These are phyloP conservation scores for Pinus tabuliformis DNA, from an alignment of 75 land plant species.

Conservation along the genomic window DNA sequence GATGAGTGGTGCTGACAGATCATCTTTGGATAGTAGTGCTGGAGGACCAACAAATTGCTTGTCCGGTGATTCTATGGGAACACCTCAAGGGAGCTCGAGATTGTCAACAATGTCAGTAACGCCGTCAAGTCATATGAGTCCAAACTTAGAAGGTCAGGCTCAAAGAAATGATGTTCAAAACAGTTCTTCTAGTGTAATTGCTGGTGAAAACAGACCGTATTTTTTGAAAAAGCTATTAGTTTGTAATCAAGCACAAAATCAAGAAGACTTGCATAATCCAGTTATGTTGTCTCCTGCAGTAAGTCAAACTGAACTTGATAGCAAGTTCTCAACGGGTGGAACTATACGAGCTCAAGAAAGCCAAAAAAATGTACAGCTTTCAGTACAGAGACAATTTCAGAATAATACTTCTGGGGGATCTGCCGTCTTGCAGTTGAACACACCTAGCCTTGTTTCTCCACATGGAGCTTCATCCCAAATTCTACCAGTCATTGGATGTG, in stretches of 20 bases:
- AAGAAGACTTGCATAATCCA: background rate
- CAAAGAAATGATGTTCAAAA: background rate
- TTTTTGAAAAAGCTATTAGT: background rate
- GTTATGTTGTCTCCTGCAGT: background rate
- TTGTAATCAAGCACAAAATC: background rate
- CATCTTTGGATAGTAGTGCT: conserved; percentile 11
- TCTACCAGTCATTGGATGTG: background rate
- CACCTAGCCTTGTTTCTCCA: background rate
- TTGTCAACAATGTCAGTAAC: background rate
- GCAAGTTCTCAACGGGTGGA: background rate
- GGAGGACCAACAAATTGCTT: conserved; percentile 8
- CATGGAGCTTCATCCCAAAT: background rate
- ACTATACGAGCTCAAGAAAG: background rate
- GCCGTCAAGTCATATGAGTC: conserved; percentile 3
- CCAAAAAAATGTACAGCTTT: background rate
- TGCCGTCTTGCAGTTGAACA: background rate
- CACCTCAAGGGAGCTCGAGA: background rate
- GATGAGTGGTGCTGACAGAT: background rate
- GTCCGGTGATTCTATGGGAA: conserved; percentile 1
- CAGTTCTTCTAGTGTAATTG: background rate
- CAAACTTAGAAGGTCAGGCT: background rate
- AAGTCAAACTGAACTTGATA: background rate
- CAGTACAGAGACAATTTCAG: background rate
- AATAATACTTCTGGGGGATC: background rate
- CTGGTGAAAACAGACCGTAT: background rate